These are phyloP conservation scores for Starmera stellimalicola DNA, from an alignment of 1,139 yeast genomes.

Conservation along the genomic window DNA sequence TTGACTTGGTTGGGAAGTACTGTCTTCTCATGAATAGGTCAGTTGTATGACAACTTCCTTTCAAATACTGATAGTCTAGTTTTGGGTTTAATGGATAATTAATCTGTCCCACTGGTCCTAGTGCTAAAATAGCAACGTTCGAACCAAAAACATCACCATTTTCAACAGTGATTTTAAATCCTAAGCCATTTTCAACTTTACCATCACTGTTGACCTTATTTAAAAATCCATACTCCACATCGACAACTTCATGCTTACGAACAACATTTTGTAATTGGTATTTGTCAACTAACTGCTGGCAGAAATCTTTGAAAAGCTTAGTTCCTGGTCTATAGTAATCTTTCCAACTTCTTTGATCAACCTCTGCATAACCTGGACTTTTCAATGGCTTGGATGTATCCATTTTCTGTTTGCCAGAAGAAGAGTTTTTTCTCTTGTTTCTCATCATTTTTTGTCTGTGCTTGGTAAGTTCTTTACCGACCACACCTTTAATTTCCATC, in stretches of 20 bases:
- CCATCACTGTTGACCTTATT: conserved; percentile 2
- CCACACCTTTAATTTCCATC: conserved; percentile 36
- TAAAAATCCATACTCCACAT: conserved; percentile 25
- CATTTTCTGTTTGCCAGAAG: not conserved
- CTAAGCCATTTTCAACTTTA: conserved; percentile 3
- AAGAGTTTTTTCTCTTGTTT: conserved; percentile 1
- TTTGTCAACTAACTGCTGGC: conserved; percentile 27
- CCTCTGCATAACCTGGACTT: conserved; percentile 14
- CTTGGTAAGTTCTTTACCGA: conserved; percentile 37
- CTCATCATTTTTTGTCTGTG: conserved; percentile 31
- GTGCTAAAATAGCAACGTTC: conserved; percentile 30
- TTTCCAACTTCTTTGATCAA: conserved; percentile 37
- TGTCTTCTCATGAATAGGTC: conserved; percentile 27
- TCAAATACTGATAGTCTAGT: conserved; percentile 19
- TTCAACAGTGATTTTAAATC: conserved; percentile 3
- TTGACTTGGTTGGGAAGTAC: conserved; percentile 5
- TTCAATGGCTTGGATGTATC: not conserved
- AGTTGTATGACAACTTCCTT: conserved; percentile 35
- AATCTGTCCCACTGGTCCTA: conserved; percentile 33
- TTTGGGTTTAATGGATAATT: conserved; percentile 14
- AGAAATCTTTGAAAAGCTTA: conserved; percentile 30
- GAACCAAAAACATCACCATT: conserved; percentile 20
- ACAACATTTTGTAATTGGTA: conserved; percentile 27
- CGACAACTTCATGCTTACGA: conserved; percentile 27
- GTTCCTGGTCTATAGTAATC: conserved; percentile 41